These are phyloP conservation scores for Camelina hispida DNA, from an alignment of 345 rosid genomes.

Conservation along the genomic window DNA sequence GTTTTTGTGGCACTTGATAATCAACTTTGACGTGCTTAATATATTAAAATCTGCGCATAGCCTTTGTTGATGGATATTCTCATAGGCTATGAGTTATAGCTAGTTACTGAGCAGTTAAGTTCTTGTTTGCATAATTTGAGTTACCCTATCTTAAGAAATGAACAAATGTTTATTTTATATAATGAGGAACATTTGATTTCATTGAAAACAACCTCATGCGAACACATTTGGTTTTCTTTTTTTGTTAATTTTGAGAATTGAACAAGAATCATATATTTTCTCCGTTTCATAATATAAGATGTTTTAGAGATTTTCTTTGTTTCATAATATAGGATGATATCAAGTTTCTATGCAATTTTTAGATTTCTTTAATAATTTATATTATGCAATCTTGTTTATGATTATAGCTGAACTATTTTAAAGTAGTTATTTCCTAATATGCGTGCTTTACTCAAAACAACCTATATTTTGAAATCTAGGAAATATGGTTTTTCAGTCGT, in stretches of 20 bases:
- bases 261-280: neutral
- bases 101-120: neutral
- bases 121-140: neutral
- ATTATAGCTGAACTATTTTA: no score
- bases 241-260: neutral
- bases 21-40: slow-evolving; percentile 14
- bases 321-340: no score
- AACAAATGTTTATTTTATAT: neutral
- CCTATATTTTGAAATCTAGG: no score
- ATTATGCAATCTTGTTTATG: no score
- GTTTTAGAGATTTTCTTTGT: no score
- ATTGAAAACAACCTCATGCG: neutral
- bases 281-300: no score
- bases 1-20: neutral
- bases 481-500: no score
- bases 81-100: neutral
- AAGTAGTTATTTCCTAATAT: no score
- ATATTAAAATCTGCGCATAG: neutral
- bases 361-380: no score
- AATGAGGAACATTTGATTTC: neutral
- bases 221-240: neutral
- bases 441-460: no score
- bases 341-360: no score
- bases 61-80: slow-evolving; percentile 14
- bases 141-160: neutral